Percentiles rank a stretch among this genome's conserved stretches.
phyloP scores from a whole-genome alignment of 495 filamentous ascomycete species.

The Aspergillus bridgeri region DNA sequence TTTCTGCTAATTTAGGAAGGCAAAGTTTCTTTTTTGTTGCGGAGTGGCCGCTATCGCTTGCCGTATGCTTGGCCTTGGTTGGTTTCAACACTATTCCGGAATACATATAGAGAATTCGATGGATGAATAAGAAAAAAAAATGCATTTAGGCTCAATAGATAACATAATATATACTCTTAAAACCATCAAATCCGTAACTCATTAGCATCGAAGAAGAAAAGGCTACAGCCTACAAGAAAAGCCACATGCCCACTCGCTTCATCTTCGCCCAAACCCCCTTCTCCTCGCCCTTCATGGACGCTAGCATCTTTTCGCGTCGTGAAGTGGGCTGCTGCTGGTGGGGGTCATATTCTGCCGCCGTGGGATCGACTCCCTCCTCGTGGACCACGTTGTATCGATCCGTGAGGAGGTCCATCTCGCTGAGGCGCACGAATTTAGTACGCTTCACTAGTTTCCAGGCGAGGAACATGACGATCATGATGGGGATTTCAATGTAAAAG shows the following conservation, averaged over 20 bases:
- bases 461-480: conserved; percentile 50
- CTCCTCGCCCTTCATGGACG: not conserved
- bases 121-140: too few relatives aligned
- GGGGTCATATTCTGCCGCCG: not conserved
- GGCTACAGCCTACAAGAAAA: conserved; percentile 25
- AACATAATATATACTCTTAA: conserved; percentile 1
- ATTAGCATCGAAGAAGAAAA: not conserved
- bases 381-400: conserved; percentile 43
- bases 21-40: too few relatives aligned
- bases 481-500: conserved; percentile 48
- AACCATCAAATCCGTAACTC: not conserved
- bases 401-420: conserved; percentile 50
- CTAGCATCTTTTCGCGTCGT: conserved; percentile 1
- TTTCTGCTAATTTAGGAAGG: too few relatives aligned
- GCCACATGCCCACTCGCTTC: conserved; percentile 32
- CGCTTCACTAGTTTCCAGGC: conserved; percentile 50
- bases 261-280: conserved; percentile 21
- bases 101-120: too few relatives aligned
- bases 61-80: too few relatives aligned
- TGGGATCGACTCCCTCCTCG: conserved; percentile 6
- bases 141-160: not conserved
- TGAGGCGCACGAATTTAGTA: conserved; percentile 34
- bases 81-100: too few relatives aligned
- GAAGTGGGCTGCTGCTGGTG: not conserved
- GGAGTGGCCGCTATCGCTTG: too few relatives aligned